Evolutionary conservation across 1,139 yeast genomes (phyloP).

Genomic region (Diutina catenulata): DNA sequence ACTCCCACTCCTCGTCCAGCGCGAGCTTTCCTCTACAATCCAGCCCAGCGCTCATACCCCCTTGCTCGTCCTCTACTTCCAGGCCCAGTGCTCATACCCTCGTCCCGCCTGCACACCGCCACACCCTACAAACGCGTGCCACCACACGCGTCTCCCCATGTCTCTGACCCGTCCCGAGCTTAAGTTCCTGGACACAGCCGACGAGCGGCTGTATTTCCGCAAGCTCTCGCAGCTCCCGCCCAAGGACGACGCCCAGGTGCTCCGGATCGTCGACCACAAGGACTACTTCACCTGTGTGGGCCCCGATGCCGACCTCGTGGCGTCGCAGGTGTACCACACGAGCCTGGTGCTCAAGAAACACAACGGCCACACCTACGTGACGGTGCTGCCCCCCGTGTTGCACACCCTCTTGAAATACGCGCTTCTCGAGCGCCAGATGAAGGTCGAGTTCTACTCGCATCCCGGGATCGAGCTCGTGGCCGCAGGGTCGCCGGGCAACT

Average conservation of each 20-base stretch:
- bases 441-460: conserved; percentile 63
- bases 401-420: conserved; percentile 50
- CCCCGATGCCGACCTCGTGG: conserved; percentile 71
- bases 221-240: conserved; percentile 42
- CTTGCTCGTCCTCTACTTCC: too few species aligned
- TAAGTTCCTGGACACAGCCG: conserved; percentile 53
- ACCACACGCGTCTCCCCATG: conserved; percentile 19
- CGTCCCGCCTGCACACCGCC: too few species aligned
- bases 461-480: conserved; percentile 46
- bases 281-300: conserved; percentile 71
- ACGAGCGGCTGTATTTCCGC: conserved; percentile 54
- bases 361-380: conserved; percentile 43
- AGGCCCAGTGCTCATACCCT: too few species aligned
- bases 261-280: conserved; percentile 62
- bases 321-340: conserved; percentile 75
- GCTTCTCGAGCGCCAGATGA: conserved; percentile 55
- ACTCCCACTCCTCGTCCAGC: too few species aligned
- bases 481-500: conserved; percentile 84
- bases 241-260: conserved; percentile 27
- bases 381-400: conserved; percentile 68
- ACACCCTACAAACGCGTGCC: too few species aligned
- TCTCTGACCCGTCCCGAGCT: conserved; percentile 60
- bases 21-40: too few species aligned
- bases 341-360: conserved; percentile 57
- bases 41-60: too few species aligned